Evolutionary conservation across 371 early-diverging fungal genomes (phyloP), one percentile per base, ranked within the genome.

Genomic region (Mucor piriformis): DNA sequence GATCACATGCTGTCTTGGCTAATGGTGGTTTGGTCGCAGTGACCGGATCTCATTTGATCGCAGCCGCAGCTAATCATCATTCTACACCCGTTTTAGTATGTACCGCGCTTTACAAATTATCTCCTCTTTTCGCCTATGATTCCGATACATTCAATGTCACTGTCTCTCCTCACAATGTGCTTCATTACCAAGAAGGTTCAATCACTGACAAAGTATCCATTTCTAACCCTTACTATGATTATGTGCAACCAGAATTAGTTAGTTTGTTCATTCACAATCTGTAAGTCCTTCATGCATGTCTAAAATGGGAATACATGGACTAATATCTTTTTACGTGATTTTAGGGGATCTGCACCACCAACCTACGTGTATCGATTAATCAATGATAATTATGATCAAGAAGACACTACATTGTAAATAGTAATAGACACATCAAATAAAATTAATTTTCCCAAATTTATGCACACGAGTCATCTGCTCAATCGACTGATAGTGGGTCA

Each of bases 1-100:
- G 96, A 24, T 88, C 95, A 0, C 95, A 95, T 64, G 93, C 95
- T 24, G 95, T 96, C 6, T 81, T 95, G 33, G 95, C 95, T 37
- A 95, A 97, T 71, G 98, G 97, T 55, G 96, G 94, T 0, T 65
- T 97, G 33, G 88, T 97, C 2, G 88, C 96, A 18, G 82, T 87
- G 7, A 79, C 88, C 37, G 97, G 97, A 15, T 87, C 90, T 40
- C 88, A 90, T 44, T 80, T 88, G 58, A 74, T 95, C 29, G 96
- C 96, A 6, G 86, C 91, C 10, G 94, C 96, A 7, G 98, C 98
- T 3, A 93, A 92, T 52, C 89, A 94, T 67, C 93, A 95, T 65
- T 84, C 92, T 6, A 92, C 89, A 15, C 96, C 94, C 25, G 93
- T 95, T 0, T 84, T 95, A 7, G 95, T 95, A 15, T 87, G 89